These are phyloP conservation scores for Iris macrosiphon DNA, from an alignment of 106 monocot genomes.

Conservation along the genomic window DNA sequence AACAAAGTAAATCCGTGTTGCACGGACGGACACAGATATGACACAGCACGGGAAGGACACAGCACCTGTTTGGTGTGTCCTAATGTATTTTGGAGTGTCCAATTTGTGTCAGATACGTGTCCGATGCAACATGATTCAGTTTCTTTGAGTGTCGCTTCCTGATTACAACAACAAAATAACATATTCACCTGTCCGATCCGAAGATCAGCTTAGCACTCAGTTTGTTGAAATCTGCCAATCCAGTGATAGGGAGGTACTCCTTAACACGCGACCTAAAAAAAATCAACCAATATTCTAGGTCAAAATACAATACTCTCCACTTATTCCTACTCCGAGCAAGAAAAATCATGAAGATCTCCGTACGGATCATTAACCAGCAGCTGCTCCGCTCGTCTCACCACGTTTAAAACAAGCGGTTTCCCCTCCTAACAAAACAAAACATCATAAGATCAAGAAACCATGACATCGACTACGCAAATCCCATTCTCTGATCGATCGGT, in stretches of 20 bases:
- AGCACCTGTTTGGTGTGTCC: no score
- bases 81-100: no score
- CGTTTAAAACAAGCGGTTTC: slow-evolving; percentile 76
- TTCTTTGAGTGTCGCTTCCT: no score
- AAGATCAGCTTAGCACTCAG: slow-evolving; percentile 84
- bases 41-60: no score
- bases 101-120: no score
- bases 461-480: background rate
- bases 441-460: background rate
- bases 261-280: slow-evolving; percentile 51
- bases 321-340: no score
- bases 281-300: background rate
- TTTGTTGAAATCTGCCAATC: slow-evolving; percentile 85
- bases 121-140: no score
- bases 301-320: no score
- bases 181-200: slow-evolving; percentile 64
- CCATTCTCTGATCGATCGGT: background rate
- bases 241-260: slow-evolving; percentile 87
- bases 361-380: slow-evolving; percentile 59
- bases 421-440: slow-evolving; percentile 46
- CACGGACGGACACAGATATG: no score
- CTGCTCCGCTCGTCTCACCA: slow-evolving; percentile 68
- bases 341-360: background rate
- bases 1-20: no score
- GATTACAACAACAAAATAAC: no score